Conservation (phyloP, 805 yeast genomes). For the Brettanomyces bruxellensis region DNA sequence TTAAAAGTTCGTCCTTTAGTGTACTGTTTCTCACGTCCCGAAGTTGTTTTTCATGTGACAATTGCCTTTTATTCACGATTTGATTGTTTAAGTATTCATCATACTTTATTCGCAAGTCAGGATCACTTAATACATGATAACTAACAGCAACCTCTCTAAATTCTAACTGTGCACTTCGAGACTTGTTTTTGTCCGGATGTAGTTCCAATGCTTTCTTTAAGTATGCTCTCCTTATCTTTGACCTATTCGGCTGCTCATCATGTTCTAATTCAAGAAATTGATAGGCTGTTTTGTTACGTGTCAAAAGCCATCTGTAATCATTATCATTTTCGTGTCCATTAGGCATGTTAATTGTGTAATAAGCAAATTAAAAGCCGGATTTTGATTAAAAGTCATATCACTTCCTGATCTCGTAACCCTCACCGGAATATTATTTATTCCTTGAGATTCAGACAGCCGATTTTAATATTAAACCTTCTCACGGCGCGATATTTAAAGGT, state of each 20-base stretch:
- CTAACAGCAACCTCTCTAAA: constrained; percentile 23
- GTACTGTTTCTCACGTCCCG: constrained; percentile 8
- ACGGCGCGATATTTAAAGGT: neutral
- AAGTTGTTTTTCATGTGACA: neutral
- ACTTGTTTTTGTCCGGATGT: constrained; percentile 29
- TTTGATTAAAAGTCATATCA: no score
- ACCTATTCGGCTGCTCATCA: neutral
- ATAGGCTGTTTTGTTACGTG: constrained; percentile 9
- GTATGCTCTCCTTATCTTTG: constrained; percentile 21
- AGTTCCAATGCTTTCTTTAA: constrained; percentile 21
- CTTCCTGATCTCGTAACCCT: no score
- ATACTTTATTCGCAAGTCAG: constrained; percentile 12
- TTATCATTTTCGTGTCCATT: neutral
- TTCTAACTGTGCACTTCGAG: constrained; percentile 17
- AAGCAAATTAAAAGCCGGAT: no score
- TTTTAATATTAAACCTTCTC: neutral
- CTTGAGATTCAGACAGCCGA: no score
- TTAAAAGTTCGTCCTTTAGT: constrained; percentile 21
- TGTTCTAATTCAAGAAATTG: constrained; percentile 7
- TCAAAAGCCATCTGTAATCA: constrained; percentile 12
- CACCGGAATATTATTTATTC: no score
- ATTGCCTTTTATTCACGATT: constrained; percentile 1
- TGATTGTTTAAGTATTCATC: constrained; percentile 10
- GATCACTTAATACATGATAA: constrained; percentile 15
- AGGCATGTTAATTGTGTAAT: no score